These are phyloP conservation scores for Scheffersomyces stipitis DNA, from an alignment of 805 yeast genomes.

Conservation along the genomic window DNA sequence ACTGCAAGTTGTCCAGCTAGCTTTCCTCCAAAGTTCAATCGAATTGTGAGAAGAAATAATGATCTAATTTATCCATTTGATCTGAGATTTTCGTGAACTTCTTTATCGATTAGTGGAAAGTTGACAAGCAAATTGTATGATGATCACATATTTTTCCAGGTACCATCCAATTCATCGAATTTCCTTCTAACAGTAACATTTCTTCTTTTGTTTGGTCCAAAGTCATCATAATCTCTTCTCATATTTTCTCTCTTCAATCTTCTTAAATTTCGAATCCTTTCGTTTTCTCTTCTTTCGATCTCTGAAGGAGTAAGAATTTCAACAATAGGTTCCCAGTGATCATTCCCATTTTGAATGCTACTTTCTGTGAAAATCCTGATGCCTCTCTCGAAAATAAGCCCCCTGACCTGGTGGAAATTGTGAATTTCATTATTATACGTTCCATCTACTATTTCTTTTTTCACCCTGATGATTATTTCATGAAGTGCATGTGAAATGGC, in stretches of 20 bases:
- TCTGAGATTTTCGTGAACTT: too few species aligned
- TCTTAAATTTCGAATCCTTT: conserved; percentile 87
- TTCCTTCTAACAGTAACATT: conserved; percentile 47
- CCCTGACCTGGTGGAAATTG: conserved; percentile 42
- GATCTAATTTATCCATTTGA: too few species aligned
- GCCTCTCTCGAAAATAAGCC: conserved; percentile 44
- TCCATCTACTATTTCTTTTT: conserved; percentile 76
- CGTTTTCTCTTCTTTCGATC: conserved; percentile 92
- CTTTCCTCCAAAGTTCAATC: too few species aligned
- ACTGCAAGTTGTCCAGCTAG: too few species aligned
- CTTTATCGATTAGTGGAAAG: too few species aligned
- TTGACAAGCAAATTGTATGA: not conserved
- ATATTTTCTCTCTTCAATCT: conserved; percentile 90
- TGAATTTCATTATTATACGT: conserved; percentile 41
- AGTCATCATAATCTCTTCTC: conserved; percentile 52
- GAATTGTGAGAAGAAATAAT: too few species aligned
- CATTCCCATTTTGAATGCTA: conserved; percentile 75
- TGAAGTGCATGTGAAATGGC: conserved; percentile 87
- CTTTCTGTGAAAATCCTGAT: conserved; percentile 50
- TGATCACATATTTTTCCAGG: conserved; percentile 6
- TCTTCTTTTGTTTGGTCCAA: conserved; percentile 31
- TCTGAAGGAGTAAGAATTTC: conserved; percentile 89
- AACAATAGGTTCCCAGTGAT: conserved; percentile 83
- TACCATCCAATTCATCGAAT: conserved; percentile 50
- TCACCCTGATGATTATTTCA: conserved; percentile 73